A percentile compares a stretch with the other conserved stretches of the same genome.
These are phyloP conservation scores for Calophaca sinica DNA, from an alignment of 306 rosid species.

Conservation along the genomic window DNA sequence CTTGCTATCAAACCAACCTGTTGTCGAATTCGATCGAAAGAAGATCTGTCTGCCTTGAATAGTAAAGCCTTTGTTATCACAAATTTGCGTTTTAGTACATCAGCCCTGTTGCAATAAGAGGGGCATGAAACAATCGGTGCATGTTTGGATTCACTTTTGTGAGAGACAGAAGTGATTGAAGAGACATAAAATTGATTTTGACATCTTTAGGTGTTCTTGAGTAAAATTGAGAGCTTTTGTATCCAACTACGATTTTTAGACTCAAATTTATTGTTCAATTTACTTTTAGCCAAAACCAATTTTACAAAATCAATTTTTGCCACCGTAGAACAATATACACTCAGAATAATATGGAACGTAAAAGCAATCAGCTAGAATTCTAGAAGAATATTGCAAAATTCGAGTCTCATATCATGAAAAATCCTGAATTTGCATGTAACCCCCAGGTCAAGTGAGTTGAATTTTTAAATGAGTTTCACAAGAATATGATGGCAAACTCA, in stretches of 20 bases:
- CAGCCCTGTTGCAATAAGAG: slow-evolving; percentile 68
- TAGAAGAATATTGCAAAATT: slow-evolving; percentile 4
- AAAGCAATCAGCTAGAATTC: not conserved
- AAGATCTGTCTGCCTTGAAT: slow-evolving; percentile 84
- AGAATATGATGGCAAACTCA: not conserved
- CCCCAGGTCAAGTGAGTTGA: not conserved
- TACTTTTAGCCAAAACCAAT: too few species aligned
- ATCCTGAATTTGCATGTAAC: not conserved
- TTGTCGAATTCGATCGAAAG: slow-evolving; percentile 80
- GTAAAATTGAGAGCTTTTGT: too few species aligned
- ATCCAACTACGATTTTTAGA: too few species aligned
- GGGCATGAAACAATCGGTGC: too few species aligned
- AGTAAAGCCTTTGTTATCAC: slow-evolving; percentile 82
- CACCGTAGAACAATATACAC: too few species aligned
- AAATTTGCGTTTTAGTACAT: slow-evolving; percentile 75
- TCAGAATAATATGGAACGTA: too few species aligned
- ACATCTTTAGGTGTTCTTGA: too few species aligned
- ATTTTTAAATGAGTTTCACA: slow-evolving; percentile 10
- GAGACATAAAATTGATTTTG: too few species aligned
- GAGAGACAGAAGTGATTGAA: too few species aligned
- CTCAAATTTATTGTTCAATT: too few species aligned
- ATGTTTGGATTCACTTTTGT: too few species aligned
- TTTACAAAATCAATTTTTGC: too few species aligned
- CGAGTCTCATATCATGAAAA: not conserved
- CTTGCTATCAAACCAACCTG: slow-evolving; percentile 64